Evolutionary conservation across 2,329 filamentous ascomycete genomes (phyloP).

Genomic region (Alternaria postmessia): DNA sequence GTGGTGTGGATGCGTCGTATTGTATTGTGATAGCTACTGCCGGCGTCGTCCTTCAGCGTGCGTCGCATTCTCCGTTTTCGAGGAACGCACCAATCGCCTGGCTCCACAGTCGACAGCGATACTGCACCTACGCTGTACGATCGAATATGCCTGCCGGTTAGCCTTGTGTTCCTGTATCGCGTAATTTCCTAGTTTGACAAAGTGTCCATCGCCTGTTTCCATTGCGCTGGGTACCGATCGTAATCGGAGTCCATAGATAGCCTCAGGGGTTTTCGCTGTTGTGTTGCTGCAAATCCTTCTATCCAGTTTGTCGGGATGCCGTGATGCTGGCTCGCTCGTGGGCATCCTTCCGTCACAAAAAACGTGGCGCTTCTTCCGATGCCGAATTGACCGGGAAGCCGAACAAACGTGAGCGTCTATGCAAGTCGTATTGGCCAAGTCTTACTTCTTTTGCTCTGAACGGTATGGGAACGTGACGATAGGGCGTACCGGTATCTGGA

Average conservation of each 20-base stretch:
- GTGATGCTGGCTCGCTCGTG: constrained; percentile 28
- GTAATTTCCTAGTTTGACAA: not conserved
- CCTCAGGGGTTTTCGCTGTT: constrained; percentile 19
- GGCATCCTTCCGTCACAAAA: constrained; percentile 29
- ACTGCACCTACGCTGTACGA: not conserved
- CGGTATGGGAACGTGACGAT: constrained; percentile 1
- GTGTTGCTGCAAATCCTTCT: constrained; percentile 14
- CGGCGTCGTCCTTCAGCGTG: not conserved
- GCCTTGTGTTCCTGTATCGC: constrained; percentile 1
- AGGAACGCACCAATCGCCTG: constrained; percentile 1
- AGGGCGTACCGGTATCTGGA: not conserved
- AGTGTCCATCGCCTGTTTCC: constrained; percentile 11
- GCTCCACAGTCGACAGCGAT: not conserved
- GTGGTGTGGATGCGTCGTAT: not conserved
- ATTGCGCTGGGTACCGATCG: constrained; percentile 18
- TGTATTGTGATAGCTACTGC: not conserved
- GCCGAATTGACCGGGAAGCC: constrained; percentile 18
- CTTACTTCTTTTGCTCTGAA: constrained; percentile 8
- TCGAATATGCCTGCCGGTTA: not conserved
- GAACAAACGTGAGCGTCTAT: constrained; percentile 20
- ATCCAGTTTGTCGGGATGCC: constrained; percentile 26
- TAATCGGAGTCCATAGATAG: constrained; percentile 19
- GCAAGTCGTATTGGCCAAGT: constrained; percentile 30
- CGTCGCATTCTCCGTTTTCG: constrained; percentile 1
- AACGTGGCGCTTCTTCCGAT: constrained; percentile 35